Evolutionary conservation across 2,329 filamentous ascomycete species (phyloP).

Genomic region (Aspergillus intermedius): DNA sequence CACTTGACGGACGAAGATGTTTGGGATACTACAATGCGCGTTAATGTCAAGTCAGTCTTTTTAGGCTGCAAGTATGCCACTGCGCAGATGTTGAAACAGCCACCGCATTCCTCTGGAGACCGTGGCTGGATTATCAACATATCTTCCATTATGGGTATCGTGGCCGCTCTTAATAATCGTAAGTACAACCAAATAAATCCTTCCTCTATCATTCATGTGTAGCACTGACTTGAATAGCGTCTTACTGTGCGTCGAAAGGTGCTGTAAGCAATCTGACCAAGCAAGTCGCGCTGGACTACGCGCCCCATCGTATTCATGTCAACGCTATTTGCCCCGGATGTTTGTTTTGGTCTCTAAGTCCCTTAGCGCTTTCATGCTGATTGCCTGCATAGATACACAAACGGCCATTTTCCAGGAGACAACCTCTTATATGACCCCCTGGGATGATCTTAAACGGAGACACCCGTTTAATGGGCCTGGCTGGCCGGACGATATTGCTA

Average conservation of each 20-base stretch:
- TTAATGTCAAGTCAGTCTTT: conserved; percentile 38
- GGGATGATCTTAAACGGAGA: conserved; percentile 12
- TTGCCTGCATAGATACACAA: conserved; percentile 12
- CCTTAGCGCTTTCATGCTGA: background rate
- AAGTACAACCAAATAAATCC: background rate
- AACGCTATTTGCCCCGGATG: conserved; percentile 52
- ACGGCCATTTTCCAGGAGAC: conserved; percentile 21
- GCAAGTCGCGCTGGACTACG: conserved; percentile 46
- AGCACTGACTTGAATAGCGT: conserved; percentile 11
- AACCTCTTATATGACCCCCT: conserved; percentile 10
- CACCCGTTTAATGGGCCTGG: conserved; percentile 26
- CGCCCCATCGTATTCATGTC: conserved; percentile 42
- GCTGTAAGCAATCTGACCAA: conserved; percentile 47
- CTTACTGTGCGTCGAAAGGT: conserved; percentile 46
- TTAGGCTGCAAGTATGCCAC: conserved; percentile 38
- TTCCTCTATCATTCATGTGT: no score
- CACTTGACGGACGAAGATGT: conserved; percentile 42
- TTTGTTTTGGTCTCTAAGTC: conserved; percentile 2
- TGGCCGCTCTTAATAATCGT: conserved; percentile 19
- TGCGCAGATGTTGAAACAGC: conserved; percentile 36
- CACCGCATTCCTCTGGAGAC: conserved; percentile 25
- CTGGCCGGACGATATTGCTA: conserved; percentile 29
- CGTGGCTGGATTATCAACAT: conserved; percentile 33
- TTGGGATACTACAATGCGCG: conserved; percentile 38
- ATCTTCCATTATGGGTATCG: conserved; percentile 24